These are phyloP conservation scores for Neofusicoccum parvum DNA, from an alignment of 2,329 filamentous ascomycete species.

Conservation along the genomic window DNA sequence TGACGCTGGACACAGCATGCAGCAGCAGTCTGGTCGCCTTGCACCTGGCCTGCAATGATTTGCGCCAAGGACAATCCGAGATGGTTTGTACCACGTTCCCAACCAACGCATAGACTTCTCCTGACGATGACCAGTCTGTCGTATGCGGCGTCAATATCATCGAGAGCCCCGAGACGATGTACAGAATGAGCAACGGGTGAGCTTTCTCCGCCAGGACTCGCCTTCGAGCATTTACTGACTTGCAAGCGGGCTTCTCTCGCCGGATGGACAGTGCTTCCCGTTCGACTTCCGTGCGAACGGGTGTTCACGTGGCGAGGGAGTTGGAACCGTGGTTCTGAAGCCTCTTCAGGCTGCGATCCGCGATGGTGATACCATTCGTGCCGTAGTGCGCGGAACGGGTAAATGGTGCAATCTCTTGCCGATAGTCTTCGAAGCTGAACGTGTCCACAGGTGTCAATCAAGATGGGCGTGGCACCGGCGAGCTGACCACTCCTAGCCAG, in stretches of 20 bases:
- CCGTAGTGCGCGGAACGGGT: constrained; percentile 45
- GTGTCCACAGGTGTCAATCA: constrained; percentile 28
- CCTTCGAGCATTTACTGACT: neutral
- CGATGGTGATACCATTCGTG: constrained; percentile 57
- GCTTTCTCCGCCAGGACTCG: neutral
- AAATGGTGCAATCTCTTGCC: constrained; percentile 39
- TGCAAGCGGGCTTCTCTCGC: constrained; percentile 28
- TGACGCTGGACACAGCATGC: constrained; percentile 39
- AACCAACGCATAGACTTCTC: neutral
- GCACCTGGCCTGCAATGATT: constrained; percentile 29
- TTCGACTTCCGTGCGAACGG: constrained; percentile 60
- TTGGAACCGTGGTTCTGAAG: constrained; percentile 61
- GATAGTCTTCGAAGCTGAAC: constrained; percentile 34
- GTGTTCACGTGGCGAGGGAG: constrained; percentile 66
- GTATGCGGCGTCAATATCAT: constrained; percentile 30
- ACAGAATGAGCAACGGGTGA: neutral
- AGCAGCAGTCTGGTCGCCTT: constrained; percentile 32
- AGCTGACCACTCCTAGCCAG: constrained; percentile 38
- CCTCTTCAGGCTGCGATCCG: constrained; percentile 58
- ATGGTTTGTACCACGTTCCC: neutral
- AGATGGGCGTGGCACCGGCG: constrained; percentile 28
- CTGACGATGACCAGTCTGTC: constrained; percentile 24
- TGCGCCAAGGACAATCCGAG: constrained; percentile 22
- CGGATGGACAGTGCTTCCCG: constrained; percentile 34
- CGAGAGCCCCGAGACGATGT: constrained; percentile 28